Base-by-base conservation (phyloP, 2,329 filamentous ascomycete species). In the Penicillium vulpinum region DNA sequence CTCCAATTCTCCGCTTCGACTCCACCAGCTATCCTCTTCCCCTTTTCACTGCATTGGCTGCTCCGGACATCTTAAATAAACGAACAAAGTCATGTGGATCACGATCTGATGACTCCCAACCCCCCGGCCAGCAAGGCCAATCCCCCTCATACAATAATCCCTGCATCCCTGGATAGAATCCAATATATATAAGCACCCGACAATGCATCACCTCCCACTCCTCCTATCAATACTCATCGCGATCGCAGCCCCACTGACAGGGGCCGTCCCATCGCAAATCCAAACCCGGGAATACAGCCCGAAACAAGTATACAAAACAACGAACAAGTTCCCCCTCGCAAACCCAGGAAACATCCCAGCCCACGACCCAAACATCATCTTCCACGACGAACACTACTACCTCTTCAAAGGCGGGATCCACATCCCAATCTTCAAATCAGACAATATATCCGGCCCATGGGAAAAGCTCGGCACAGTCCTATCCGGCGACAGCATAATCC, bases 331-430 rank as follows among this genome's bases (percentile, higher is more conserved):
- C 24, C 70, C 71, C 0, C 59, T 69, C 1, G 62, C 71, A 10
- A 73, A 72, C 22, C 48, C 53, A 26, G 70, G 69, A 18, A 56
- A 73, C 21, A n/a, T 72, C 18, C 38, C 31, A n/a, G 65, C 52
- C 2, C 73, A 75, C 46, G 73, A 75, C 46, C 73, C 73, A 8
- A 73, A 69, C 38, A 70, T 75, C 18, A 5, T 75, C 22, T 43
- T 62, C 4, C 53, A 67, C 39, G 54, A 74, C n/a, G 60, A 59
- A 33, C 29, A 53, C 22, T 74, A 66, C 56, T 75, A 75, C 51
- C 63, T 75, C 29, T 75, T 74, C 60, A 70, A 67, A 46, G 70
- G 70, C 9, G 73, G 68, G 4, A 39, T 56, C 39, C 24, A 51
- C 47, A 51, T 56, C 33, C 53, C 53, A 51, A 51, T 56, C 47